Evolutionary conservation across 805 yeast genomes (phyloP), one percentile per base, ranked within the genome.

Genomic region (Priceomyces medius): DNA sequence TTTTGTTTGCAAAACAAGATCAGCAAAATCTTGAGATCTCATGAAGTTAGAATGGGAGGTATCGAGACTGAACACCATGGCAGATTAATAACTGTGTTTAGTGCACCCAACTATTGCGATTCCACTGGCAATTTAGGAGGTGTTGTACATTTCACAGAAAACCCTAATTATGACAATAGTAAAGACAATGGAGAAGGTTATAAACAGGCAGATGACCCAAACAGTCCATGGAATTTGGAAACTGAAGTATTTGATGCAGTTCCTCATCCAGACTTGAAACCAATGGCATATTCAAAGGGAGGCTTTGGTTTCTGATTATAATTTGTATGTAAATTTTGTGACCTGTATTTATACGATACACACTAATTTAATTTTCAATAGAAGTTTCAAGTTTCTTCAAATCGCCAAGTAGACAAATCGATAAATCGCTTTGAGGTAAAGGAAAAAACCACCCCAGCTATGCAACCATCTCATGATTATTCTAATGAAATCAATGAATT

Each of bases 51-150:
- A 58, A 84, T 85, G 85, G 83, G 76, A 4, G 99, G 99, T 36
- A 88, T 84, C 44, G 88, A 88, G 49, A 73, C 74, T 35, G 97
- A 91, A 58, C 99, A 93, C 56, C 75, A 85, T 44, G 95, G 95
- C 9, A 75, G 81, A 49, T 76, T 93, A 38, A 79, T 89, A 40
- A 93, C 99, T 0, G 96, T 93, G n/a, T 93, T 93, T 63, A 83
- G 95, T 63, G 99, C 99, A 0, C 99, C 99, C 26, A 91, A 93
- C 62, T 91, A 91, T 64, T 91, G 98, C 68, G 99, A 93, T 60
- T 71, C 83, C 12, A 89, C 88, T 41, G 96, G 95, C 10, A 93
- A 93, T 63, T 63, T 79, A 49, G 99, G 97, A 40, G 98, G 95
- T 7, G 85, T 85, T 42, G 83, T 93, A 45, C 85, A 89, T 55